Conservation (phyloP, 352 stramenopile genomes). For the Phytophthora quininea region DNA sequence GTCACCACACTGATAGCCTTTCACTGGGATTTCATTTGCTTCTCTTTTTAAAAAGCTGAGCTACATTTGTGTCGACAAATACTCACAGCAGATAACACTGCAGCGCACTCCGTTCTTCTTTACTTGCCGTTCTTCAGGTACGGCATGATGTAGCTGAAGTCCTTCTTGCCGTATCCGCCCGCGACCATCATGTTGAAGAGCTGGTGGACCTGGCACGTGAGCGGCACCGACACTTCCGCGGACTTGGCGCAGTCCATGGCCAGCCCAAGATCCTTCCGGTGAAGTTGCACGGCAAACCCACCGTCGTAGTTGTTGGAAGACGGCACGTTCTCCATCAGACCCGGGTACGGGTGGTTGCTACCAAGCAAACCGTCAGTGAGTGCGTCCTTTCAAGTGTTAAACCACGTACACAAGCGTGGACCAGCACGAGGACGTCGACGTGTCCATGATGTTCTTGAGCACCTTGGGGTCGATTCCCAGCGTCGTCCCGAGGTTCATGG, state of each 20-base stretch:
- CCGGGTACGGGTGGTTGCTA: constrained; percentile 95
- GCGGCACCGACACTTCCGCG: constrained; percentile 75
- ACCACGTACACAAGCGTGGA: constrained; percentile 90
- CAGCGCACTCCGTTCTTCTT: constrained; percentile 5
- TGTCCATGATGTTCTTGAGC: constrained; percentile 95
- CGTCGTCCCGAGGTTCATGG: constrained; percentile 95
- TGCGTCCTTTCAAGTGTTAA: background rate
- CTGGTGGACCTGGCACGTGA: constrained; percentile 80
- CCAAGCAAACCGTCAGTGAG: background rate
- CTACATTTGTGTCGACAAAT: no score
- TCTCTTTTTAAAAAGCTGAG: no score
- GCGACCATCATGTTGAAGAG: constrained; percentile 86
- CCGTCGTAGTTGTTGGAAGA: constrained; percentile 90
- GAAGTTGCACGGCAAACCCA: constrained; percentile 91
- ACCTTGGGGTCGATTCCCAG: constrained; percentile 95
- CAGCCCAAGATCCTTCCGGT: constrained; percentile 97
- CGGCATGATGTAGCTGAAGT: constrained; percentile 87
- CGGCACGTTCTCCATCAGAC: constrained; percentile 90
- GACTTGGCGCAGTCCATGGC: constrained; percentile 91
- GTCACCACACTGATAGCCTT: no score
- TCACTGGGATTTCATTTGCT: no score
- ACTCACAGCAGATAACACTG: background rate
- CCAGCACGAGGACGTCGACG: constrained; percentile 96
- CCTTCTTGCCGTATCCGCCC: constrained; percentile 79
- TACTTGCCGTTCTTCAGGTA: constrained; percentile 83